Base-by-base conservation (phyloP, 768 basidiomycete genomes). In the Boletellus emodensis region DNA sequence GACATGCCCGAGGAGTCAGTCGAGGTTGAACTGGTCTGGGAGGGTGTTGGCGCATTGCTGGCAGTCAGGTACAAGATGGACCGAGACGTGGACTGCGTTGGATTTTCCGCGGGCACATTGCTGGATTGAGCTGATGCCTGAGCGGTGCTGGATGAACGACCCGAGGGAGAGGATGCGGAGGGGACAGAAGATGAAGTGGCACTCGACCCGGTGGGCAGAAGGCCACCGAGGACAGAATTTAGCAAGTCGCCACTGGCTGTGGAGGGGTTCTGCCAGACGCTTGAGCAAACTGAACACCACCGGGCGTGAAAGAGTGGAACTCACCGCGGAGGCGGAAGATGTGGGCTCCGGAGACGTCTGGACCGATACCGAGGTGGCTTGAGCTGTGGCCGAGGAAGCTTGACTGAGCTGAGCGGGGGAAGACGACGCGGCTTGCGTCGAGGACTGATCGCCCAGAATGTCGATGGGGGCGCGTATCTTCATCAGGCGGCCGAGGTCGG, bases 401-500 rank as follows among this genome's bases (percentile, higher is more conserved):
- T 44, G 44, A 34, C 53, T 50, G 22, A 62, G 36, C 40, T 69
- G 68, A 55, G 69, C 61, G 18, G 63, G 59, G 34, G 64, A 45
- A 22, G 44, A 17, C 6, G 51, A 44, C n/a, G 52, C 20, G 12
- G 54, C 1, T 50, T 49, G 41, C 28, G 44, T 13, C 13, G 54
- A 30, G 32, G 41, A 30, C 28, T 44, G 46, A 30, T 9, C 28
- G 12, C 20, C 49, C 18, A 55, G 36, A 32, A 47, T 11, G 34
- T 48, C 40, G 24, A 46, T 2, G 1, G 77, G 72, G 4, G 71
- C 63, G 34, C 87, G 84, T 64, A 85, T 88, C 71, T 76, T 86
- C 57, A 90, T 64, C 65, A 90, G 69, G 60, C 87, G 84, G 61
- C 81, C 80, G 60, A 82, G 69, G 60, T 71, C 71, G 44, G 59